Evolutionary conservation across 2,329 filamentous ascomycete genomes (phyloP).

Genomic region (Colletotrichum sojae): DNA sequence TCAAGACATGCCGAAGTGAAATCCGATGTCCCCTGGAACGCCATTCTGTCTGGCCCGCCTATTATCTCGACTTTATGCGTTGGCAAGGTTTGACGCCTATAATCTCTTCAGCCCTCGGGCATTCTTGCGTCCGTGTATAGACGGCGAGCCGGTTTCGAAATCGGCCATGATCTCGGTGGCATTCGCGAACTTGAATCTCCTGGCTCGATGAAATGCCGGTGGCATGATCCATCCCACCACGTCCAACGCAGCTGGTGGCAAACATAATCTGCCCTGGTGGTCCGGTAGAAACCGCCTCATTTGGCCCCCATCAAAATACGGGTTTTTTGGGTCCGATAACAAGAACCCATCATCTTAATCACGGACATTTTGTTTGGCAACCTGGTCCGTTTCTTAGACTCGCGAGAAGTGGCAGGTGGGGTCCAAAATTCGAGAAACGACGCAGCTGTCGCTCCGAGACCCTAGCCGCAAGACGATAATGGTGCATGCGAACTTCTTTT

Average conservation of each 20-base stretch:
- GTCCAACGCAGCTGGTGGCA: conserved; percentile 3
- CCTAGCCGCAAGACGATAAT: conserved; percentile 17
- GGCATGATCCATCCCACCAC: conserved; percentile 9
- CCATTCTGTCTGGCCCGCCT: conserved; percentile 10
- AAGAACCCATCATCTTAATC: conserved; percentile 25
- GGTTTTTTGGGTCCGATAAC: conserved; percentile 16
- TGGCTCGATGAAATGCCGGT: background rate
- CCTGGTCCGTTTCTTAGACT: conserved; percentile 9
- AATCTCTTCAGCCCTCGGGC: background rate
- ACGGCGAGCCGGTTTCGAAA: background rate
- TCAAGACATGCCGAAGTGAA: conserved; percentile 19
- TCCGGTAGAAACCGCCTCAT: conserved; percentile 23
- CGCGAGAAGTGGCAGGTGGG: conserved; percentile 36
- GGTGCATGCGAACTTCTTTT: conserved; percentile 19
- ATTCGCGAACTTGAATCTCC: too few relatives aligned
- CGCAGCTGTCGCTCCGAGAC: conserved; percentile 9
- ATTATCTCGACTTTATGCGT: background rate
- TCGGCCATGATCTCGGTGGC: too few relatives aligned
- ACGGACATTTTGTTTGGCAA: conserved; percentile 37
- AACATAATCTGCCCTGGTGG: conserved; percentile 19
- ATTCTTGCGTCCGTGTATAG: background rate
- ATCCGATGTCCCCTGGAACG: conserved; percentile 11
- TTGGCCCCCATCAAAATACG: conserved; percentile 34
- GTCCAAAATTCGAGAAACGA: conserved; percentile 20
- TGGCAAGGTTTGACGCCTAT: conserved; percentile 15